phyloP scores from a whole-genome alignment of 352 stramenopile genomes.

The Globisporangium radiosum region DNA sequence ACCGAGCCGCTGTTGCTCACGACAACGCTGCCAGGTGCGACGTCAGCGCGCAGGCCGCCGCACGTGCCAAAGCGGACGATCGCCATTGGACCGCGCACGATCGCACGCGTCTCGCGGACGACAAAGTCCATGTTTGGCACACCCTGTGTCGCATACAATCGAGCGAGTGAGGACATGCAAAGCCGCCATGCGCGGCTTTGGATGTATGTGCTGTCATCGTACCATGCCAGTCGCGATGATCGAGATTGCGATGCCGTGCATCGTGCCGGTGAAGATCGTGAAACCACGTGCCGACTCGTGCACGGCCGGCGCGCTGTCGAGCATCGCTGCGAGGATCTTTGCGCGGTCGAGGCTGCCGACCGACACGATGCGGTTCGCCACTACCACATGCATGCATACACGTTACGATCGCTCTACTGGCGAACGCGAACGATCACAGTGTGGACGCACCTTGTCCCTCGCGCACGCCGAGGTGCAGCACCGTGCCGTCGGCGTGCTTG shows the following conservation, averaged over 20 bases:
- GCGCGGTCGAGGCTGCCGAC: conserved; percentile 37
- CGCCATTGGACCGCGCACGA: conserved; percentile 39
- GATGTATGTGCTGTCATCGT: no score
- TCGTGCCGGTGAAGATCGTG: conserved; percentile 47
- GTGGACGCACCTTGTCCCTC: conserved; percentile 21
- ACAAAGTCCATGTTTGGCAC: conserved; percentile 74
- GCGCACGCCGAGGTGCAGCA: conserved; percentile 38
- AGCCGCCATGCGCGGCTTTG: no score
- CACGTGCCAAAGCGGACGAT: conserved; percentile 67
- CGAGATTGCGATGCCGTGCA: conserved; percentile 35
- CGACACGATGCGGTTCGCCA: conserved; percentile 42
- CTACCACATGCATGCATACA: conserved; percentile 7
- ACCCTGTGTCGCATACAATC: conserved; percentile 14
- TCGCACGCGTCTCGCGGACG: conserved; percentile 45
- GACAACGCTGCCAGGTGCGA: conserved; percentile 41
- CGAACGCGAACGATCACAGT: neutral
- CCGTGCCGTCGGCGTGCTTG: conserved; percentile 28
- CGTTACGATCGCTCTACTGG: no score
- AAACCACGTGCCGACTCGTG: conserved; percentile 46
- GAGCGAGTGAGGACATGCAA: neutral
- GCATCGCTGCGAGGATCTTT: conserved; percentile 21
- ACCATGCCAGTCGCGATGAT: conserved; percentile 66
- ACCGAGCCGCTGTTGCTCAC: conserved; percentile 45
- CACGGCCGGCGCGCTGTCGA: conserved; percentile 23
- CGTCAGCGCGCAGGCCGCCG: conserved; percentile 28